A percentile compares a stretch with the other conserved stretches of the same genome.
Conservation (phyloP, 495 filamentous ascomycete species). For the Pyronema domesticum region DNA sequence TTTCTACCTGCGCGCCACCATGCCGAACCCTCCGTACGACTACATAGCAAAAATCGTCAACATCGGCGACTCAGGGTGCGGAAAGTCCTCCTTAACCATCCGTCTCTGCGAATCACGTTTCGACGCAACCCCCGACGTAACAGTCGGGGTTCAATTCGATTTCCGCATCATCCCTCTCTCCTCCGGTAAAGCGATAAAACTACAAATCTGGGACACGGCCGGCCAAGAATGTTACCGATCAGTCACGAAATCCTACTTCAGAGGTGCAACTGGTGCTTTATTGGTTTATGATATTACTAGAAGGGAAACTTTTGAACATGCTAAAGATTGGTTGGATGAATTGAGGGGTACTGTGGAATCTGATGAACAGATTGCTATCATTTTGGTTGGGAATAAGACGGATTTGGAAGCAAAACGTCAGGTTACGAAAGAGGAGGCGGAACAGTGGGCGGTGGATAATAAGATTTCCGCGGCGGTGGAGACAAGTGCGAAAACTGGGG, state of each 20-base stretch:
- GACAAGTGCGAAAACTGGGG: constrained; percentile 86
- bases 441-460: constrained; percentile 70
- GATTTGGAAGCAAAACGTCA: constrained; percentile 55
- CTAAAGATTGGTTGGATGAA: constrained; percentile 80
- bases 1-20: neutral
- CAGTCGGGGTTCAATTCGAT: constrained; percentile 95
- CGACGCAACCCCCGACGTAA: constrained; percentile 81
- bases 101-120: constrained; percentile 95
- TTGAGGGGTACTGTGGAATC: constrained; percentile 58
- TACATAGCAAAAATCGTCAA: constrained; percentile 58
- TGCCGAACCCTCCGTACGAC: constrained; percentile 2
- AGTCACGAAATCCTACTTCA: constrained; percentile 88
- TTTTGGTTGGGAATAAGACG: constrained; percentile 86
- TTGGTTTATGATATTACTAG: constrained; percentile 90
- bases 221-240: constrained; percentile 70
- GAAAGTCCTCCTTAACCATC: constrained; percentile 63
- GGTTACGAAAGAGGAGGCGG: constrained; percentile 60
- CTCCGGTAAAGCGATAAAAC: constrained; percentile 49
- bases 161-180: constrained; percentile 85
- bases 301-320: constrained; percentile 65
- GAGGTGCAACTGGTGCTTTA: constrained; percentile 76
- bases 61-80: constrained; percentile 86
- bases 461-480: constrained; percentile 79
- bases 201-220: constrained; percentile 86
- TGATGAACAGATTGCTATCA: constrained; percentile 80